Conservation (phyloP, 2,329 filamentous ascomycete genomes). For the Aspergillus pseudoterreus region DNA sequence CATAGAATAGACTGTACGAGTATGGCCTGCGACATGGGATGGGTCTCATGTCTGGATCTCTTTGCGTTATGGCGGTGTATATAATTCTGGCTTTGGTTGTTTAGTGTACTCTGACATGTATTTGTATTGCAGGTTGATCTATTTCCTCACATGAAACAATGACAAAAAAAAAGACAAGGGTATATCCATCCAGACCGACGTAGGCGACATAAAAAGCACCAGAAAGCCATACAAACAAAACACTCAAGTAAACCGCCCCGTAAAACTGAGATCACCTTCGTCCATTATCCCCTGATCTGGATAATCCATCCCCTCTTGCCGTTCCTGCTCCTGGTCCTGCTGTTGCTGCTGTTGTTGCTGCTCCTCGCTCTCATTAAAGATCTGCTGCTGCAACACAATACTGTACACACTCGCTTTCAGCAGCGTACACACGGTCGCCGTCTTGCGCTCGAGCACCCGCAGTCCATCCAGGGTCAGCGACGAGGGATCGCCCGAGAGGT, state of each 20-base stretch:
- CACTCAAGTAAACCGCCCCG: conserved; percentile 11
- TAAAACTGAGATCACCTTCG: conserved; percentile 25
- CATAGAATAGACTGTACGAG: conserved; percentile 16
- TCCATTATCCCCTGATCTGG: conserved; percentile 19
- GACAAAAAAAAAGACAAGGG: conserved; percentile 9
- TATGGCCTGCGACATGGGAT: conserved; percentile 8
- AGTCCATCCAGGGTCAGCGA: conserved; percentile 76
- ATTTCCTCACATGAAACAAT: conserved; percentile 7
- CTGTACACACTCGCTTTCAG: conserved; percentile 98
- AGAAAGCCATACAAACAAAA: conserved; percentile 1
- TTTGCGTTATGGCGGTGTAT: conserved; percentile 20
- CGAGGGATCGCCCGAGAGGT: conserved; percentile 61
- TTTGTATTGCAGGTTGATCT: conserved; percentile 22
- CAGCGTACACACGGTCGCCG: conserved; percentile 87
- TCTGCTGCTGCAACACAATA: conserved; percentile 97
- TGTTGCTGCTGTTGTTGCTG: conserved; percentile 27
- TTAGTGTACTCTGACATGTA: conserved; percentile 22
- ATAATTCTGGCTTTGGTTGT: conserved; percentile 14
- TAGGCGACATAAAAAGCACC: conserved; percentile 8
- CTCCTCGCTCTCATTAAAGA: conserved; percentile 59
- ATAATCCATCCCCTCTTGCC: conserved; percentile 16
- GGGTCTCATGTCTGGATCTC: conserved; percentile 1
- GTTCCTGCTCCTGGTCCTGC: conserved; percentile 6
- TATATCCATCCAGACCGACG: conserved; percentile 12
- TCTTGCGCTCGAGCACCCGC: conserved; percentile 87